Conservation (phyloP, 148 eudicot species). For the Pouteria glomerata region DNA sequence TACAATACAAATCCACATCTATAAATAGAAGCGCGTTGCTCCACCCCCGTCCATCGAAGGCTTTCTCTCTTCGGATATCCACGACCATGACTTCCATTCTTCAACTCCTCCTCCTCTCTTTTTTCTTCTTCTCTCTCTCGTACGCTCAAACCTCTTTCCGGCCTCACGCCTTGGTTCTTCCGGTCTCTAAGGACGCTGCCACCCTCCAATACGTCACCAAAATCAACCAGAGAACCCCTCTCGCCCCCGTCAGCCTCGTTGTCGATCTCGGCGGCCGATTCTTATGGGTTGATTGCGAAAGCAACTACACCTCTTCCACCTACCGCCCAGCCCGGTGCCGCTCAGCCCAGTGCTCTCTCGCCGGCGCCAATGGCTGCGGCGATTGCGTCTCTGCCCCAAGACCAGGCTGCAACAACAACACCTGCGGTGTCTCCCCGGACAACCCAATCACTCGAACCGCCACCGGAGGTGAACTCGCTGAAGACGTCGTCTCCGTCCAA, state of each 20-base stretch:
- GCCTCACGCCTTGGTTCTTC: constrained; percentile 47
- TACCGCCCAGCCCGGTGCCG: constrained; percentile 55
- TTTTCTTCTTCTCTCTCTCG: constrained; percentile 9
- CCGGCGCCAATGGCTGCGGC: constrained; percentile 22
- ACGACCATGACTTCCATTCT: constrained; percentile 11
- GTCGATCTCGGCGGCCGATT: constrained; percentile 52
- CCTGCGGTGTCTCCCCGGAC: constrained; percentile 44
- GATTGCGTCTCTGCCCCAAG: constrained; percentile 13
- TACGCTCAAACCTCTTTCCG: constrained; percentile 35
- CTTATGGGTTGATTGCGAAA: constrained; percentile 60
- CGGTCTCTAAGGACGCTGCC: constrained; percentile 45
- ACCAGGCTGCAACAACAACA: constrained; percentile 63
- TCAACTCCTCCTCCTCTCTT: constrained; percentile 9
- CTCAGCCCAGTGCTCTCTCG: constrained; percentile 58
- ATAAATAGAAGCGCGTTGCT: no score
- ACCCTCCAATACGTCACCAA: constrained; percentile 48
- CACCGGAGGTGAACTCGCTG: constrained; percentile 31
- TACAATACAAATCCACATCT: no score
- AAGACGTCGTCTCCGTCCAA: constrained; percentile 22
- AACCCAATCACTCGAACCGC: constrained; percentile 32
- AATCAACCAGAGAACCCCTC: constrained; percentile 55
- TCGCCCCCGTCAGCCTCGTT: constrained; percentile 30
- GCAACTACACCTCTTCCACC: constrained; percentile 40
- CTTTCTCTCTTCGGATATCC: no score
- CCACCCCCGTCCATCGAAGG: no score